Percentiles rank a stretch among this genome's conserved stretches.
Evolutionary conservation across 208 protist genomes (phyloP).

Genomic region (Wallacemonas rigidus): DNA sequence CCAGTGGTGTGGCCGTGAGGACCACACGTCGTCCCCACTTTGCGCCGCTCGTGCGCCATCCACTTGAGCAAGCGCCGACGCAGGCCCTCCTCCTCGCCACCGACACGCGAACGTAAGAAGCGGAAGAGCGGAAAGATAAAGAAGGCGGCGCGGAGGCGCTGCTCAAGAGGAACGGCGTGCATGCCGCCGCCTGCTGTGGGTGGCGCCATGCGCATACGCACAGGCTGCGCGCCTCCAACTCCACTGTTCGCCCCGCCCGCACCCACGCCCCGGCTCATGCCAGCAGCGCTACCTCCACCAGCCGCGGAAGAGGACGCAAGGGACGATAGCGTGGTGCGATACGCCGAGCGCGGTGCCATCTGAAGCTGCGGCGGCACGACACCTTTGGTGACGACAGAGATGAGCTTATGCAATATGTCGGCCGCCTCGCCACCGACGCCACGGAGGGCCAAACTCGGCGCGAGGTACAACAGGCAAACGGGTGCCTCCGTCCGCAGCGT

Average conservation of each 20-base stretch:
- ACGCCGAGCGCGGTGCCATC: constrained; percentile 1
- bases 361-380: constrained; percentile 38
- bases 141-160: constrained; percentile 57
- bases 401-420: constrained; percentile 72
- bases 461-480: constrained; percentile 64
- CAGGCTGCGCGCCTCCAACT: constrained; percentile 23
- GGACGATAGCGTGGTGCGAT: background rate
- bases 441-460: constrained; percentile 64
- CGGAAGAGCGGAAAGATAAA: constrained; percentile 67
- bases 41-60: constrained; percentile 54
- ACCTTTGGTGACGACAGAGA: constrained; percentile 70
- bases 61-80: constrained; percentile 74
- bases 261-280: background rate
- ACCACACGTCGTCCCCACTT: background rate
- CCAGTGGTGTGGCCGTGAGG: background rate
- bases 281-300: background rate
- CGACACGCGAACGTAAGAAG: constrained; percentile 46
- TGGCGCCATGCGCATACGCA: constrained; percentile 72
- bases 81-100: constrained; percentile 55
- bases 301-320: background rate
- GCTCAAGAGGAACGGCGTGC: constrained; percentile 51
- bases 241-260: background rate
- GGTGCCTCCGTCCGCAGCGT: constrained; percentile 50
- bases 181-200: constrained; percentile 28
- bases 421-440: constrained; percentile 60